Evolutionary conservation across 2,329 filamentous ascomycete species (phyloP).

Genomic region (Cladosporium sp.): DNA sequence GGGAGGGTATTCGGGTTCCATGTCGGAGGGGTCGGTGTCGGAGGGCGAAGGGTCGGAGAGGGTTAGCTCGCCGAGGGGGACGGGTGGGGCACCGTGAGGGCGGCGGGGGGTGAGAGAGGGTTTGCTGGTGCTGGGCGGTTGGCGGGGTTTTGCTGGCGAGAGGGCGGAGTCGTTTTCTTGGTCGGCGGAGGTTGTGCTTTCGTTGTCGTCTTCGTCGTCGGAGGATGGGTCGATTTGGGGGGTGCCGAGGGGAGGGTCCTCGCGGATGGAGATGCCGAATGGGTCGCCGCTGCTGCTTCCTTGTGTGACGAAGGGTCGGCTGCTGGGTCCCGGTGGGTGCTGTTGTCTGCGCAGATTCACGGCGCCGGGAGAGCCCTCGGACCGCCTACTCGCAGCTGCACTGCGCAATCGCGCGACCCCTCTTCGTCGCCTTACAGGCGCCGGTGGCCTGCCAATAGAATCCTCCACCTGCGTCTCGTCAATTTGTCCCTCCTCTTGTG

Average conservation of each 20-base stretch:
- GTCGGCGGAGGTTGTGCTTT: conserved; percentile 31
- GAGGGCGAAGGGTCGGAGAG: conserved; percentile 20
- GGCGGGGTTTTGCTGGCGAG: conserved; percentile 29
- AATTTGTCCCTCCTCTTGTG: not conserved
- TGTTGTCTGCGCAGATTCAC: conserved; percentile 14
- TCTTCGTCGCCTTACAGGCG: conserved; percentile 19
- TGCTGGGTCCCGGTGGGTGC: conserved; percentile 4
- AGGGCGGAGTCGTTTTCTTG: conserved; percentile 46
- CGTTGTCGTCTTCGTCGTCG: conserved; percentile 30
- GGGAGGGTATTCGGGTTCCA: conserved; percentile 31
- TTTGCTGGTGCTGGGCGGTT: conserved; percentile 23
- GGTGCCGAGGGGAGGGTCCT: conserved; percentile 5
- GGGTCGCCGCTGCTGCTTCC: conserved; percentile 11
- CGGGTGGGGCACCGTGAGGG: conserved; percentile 22
- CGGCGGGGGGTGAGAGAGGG: conserved; percentile 27
- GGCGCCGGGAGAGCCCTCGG: conserved; percentile 21
- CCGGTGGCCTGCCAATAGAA: conserved; percentile 13
- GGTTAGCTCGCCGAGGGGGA: conserved; percentile 27
- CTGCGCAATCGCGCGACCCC: conserved; percentile 23
- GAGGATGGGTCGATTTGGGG: conserved; percentile 7
- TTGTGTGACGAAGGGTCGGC: conserved; percentile 22
- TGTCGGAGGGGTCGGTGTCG: conserved; percentile 11
- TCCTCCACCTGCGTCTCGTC: conserved; percentile 15
- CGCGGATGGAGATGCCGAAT: not conserved
- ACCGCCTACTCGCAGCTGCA: conserved; percentile 15